Base-by-base conservation (phyloP, 2,329 filamentous ascomycete genomes). In the Coniochaeta sp. region DNA sequence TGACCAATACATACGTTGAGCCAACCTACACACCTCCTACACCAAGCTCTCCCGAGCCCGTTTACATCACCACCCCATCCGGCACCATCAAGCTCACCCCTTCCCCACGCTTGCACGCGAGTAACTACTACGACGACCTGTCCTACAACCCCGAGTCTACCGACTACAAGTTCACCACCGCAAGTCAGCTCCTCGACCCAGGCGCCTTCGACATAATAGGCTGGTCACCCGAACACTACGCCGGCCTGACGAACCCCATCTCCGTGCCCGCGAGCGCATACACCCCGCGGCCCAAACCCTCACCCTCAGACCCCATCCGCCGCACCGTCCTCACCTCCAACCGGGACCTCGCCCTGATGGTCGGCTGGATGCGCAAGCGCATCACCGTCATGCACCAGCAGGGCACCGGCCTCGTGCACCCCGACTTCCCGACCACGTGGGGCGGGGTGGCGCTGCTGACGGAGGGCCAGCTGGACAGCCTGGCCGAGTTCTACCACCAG, bases 401-500 rank as follows among this genome's bases (percentile, higher is more conserved):
- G 64, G 77, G 78, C 24, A 83, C 81, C 1, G 88, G 88, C 57
- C 69, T 74, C n/a, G 74, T 88, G 2, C 88, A 90, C 67, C 82
- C 85, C 0, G 71, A 77, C 60, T 92, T 89, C 71, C 89, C 89
- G 1, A 68, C 69, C 22, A 89, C 84, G 3, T 78, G 91, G 59
- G 83, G 92, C 54, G 81, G 82, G 69, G 90, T 89, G 74, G 90
- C 88, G 81, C 84, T 91, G 34, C 81, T 92, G 40, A 91, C 87
- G 17, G 86, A 89, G 70, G 74, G 74, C 33, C 80, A 92, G 73
- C 84, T 91, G 59, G 89, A 92, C 74, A 76, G 77, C 59, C 80
- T 92, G 44, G 89, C 89, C 3, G 76, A 81, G 65, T 90, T 89
- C 74, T 92, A 91, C 76, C 87, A 89, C 74, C 89, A 92, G 75